Base-by-base conservation (phyloP, 768 basidiomycete genomes). In the Phallus indusiatus region DNA sequence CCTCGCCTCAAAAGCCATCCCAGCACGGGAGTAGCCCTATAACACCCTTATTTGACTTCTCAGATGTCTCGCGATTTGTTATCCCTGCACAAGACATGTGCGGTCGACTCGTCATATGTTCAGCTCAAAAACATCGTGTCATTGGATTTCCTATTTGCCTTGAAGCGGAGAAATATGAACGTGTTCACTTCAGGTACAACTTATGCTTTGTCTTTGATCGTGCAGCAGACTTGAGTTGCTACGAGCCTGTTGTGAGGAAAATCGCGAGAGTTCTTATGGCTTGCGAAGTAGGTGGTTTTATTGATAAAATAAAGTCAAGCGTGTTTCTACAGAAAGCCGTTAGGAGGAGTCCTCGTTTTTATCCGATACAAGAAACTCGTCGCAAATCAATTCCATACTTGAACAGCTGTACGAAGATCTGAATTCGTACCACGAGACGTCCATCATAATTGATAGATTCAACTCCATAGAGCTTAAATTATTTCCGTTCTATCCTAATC, bases 371-470 rank as follows among this genome's bases (percentile, higher is more conserved):
- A 71, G 78, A 48, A 85, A 83, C 2, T 84, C 85, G 1, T 74
- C 80, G 37, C 67, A 68, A 20, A 80, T 93, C 34, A 81, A 87
- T 67, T 81, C 86, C 16, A 90, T 98, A 54, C 81, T 98, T 20
- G 95, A 99, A 71, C 94, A 97, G 67, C 78, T 99, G 1, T 98
- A 94, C 65, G 94, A 97, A 67, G 96, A 99, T 65, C 74, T 99
- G 64, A 98, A 97, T 71, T 94, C 93, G 8, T 98, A 95, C 72
- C 93, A 92, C 0, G 95, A 97, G 73, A 94, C 95, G 1, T 92
- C 90, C 1, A 94, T 99, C 55, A 66, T 63, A 11, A 85, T 98
- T 63, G 90, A 96, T 70, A 81, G 82, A 48, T 93, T 93, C 76
- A 96, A 94, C 68, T 91, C 93, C 1, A 88, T 98, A 57, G 94